These are phyloP conservation scores for Trichophyton equinum DNA, from an alignment of 2,329 filamentous ascomycete genomes.

Conservation along the genomic window DNA sequence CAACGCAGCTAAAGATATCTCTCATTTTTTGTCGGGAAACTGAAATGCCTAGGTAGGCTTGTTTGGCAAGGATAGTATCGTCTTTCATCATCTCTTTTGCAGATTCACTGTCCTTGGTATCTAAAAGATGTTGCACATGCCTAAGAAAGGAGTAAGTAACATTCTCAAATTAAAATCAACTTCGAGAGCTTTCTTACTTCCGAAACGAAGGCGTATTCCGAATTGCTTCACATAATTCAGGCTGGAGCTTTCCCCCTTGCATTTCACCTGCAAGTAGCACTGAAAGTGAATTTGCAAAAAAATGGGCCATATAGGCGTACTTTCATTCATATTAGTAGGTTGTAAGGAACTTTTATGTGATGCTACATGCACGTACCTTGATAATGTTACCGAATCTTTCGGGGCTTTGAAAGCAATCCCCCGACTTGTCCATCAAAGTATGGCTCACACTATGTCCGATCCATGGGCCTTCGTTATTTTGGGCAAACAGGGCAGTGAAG, in stretches of 20 bases:
- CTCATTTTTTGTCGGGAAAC: conserved; percentile 30
- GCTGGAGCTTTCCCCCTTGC: conserved; percentile 19
- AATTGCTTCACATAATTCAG: conserved; percentile 41
- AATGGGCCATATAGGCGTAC: conserved; percentile 53
- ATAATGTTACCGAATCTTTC: conserved; percentile 42
- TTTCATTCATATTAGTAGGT: conserved; percentile 23
- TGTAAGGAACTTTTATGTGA: not conserved
- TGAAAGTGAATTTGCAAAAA: conserved; percentile 48
- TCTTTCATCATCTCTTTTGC: conserved; percentile 39
- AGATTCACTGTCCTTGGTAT: conserved; percentile 20
- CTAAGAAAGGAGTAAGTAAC: conserved; percentile 20
- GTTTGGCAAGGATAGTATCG: conserved; percentile 36
- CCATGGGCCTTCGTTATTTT: conserved; percentile 31
- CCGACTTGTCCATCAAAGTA: conserved; percentile 43
- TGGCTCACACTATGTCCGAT: conserved; percentile 42
- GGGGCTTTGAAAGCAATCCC: conserved; percentile 48
- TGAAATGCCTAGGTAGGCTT: conserved; percentile 28
- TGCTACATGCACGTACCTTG: conserved; percentile 27
- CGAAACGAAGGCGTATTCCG: conserved; percentile 47
- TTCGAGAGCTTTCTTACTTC: conserved; percentile 12
- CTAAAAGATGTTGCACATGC: conserved; percentile 32
- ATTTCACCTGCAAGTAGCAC: conserved; percentile 33
- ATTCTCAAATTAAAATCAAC: not conserved
- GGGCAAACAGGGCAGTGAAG: conserved; percentile 28
- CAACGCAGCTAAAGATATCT: conserved; percentile 24